Percentiles rank a stretch among this genome's conserved stretches.
phyloP scores from a whole-genome alignment of 768 basidiomycete genomes.

The Termitomyces sp. region DNA sequence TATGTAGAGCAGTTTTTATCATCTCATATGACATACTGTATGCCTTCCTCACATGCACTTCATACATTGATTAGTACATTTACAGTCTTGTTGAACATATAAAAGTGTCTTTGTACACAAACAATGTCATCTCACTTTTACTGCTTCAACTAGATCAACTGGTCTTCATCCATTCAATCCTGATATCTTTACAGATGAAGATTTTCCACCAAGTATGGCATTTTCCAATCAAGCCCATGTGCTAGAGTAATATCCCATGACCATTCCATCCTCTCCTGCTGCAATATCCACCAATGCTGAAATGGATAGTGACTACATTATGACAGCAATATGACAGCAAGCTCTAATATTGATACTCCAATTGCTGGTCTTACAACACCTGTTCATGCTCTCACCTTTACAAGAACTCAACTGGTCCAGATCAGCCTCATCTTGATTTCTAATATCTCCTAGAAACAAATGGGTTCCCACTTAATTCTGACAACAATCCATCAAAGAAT shows the following conservation, averaged over 20 bases:
- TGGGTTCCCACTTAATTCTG: background rate
- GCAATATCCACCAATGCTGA: background rate
- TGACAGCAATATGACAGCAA: too few relatives aligned
- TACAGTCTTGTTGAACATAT: too few relatives aligned
- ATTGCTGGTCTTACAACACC: too few relatives aligned
- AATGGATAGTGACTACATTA: background rate
- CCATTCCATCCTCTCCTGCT: background rate
- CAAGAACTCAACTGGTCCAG: background rate
- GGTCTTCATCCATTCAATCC: background rate
- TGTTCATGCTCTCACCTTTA: background rate
- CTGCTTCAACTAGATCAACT: background rate
- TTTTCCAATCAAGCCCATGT: background rate
- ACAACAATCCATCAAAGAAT: background rate
- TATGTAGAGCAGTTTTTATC: too few relatives aligned
- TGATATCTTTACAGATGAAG: background rate
- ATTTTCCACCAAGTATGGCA: background rate
- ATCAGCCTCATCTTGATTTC: background rate
- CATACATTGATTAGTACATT: too few relatives aligned
- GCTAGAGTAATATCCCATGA: background rate
- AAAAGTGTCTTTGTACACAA: too few relatives aligned
- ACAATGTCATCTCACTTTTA: too few relatives aligned
- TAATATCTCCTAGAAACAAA: background rate
- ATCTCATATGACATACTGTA: too few relatives aligned
- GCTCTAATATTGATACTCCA: too few relatives aligned
- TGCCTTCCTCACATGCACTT: too few relatives aligned